Base-by-base conservation (phyloP, 192 early-diverging fungal genomes). In the Linnemannia exigua region DNA sequence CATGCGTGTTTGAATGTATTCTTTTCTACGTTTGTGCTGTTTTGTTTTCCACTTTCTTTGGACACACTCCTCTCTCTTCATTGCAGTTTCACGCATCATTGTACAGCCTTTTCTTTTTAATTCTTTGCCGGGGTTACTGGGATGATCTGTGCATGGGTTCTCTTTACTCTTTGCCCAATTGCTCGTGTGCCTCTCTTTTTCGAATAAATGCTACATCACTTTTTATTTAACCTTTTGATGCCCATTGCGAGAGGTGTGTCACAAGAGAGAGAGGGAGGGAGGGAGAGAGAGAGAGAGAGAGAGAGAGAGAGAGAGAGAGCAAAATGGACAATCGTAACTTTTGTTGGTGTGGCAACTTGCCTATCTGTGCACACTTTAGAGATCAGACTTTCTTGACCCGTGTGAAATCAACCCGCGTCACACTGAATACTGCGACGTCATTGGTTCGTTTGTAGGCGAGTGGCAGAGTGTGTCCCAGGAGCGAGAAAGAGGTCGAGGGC, bases 321-420 rank as follows among this genome's bases (percentile, higher is more conserved):
- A n/a, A n/a, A 5, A 54, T n/a, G n/a, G n/a, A 3, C 20, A 54
- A 8, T 54, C n/a, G n/a, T n/a, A n/a, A 8, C 52, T 25, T 16
- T 52, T 20, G 15, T 16, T 63, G 28, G 58, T 63, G 28, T 63
- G 48, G 9, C 12, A 12, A 9, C 28, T 31, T n/a, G 2, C 58
- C 58, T 25, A 25, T 63, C 58, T 63, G 58, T 63, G 58, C 58
- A 63, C 58, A 63, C 11, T 54, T 14, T 25, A 9, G 52, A 8
- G 8, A 54, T 22, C 51, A 25, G n/a, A 25, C 15, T 50, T 14
- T 15, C 78, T 54, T 9, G 6, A 31, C 0, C 31, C 58, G 28
- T 63, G 58, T 31, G 58, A 31, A 63, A 63, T 63, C 58, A 61
- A 28, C 58, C 58, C 58, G 58, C 58, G 58, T 63, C 58, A 63